Conservation (phyloP, 768 basidiomycete genomes). For the Grammothele lineata region DNA sequence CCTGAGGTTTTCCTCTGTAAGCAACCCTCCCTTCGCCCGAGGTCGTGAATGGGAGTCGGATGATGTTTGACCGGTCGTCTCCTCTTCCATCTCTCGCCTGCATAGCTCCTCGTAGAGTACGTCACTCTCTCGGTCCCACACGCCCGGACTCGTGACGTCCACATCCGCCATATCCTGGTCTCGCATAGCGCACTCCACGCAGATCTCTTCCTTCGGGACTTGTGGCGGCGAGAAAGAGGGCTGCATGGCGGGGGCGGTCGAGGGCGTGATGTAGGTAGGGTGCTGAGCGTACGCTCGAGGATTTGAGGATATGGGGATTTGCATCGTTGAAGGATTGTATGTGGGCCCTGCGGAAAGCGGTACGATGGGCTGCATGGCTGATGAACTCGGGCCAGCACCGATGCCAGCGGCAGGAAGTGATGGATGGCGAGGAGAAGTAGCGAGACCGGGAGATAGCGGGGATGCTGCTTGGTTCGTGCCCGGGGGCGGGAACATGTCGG, state of each 20-base stretch:
- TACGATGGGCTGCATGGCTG: slow-evolving; percentile 44
- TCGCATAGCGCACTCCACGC: slow-evolving; percentile 97
- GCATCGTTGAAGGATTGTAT: slow-evolving; percentile 29
- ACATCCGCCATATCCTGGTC: slow-evolving; percentile 98
- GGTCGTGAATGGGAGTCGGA: slow-evolving; percentile 56
- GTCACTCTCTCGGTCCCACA: slow-evolving; percentile 93
- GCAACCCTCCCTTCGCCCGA: slow-evolving; percentile 56
- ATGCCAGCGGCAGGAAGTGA: slow-evolving; percentile 36
- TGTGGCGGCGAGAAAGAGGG: slow-evolving; percentile 54
- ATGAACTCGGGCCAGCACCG: slow-evolving; percentile 26
- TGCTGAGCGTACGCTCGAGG: slow-evolving; percentile 69
- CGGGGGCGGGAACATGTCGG: slow-evolving; percentile 9
- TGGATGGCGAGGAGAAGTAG: slow-evolving; percentile 44
- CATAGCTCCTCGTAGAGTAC: slow-evolving; percentile 73
- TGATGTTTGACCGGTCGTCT: slow-evolving; percentile 41
- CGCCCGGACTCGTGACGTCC: slow-evolving; percentile 76
- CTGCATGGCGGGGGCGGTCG: slow-evolving; percentile 49
- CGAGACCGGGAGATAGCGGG: slow-evolving; percentile 30
- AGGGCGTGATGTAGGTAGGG: slow-evolving; percentile 69
- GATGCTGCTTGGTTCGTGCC: slow-evolving; percentile 11
- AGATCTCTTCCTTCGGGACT: slow-evolving; percentile 71
- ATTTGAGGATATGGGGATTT: slow-evolving; percentile 61
- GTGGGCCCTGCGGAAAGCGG: slow-evolving; percentile 41
- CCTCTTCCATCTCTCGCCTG: slow-evolving; percentile 68
- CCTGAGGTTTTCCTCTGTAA: slow-evolving; percentile 77